phyloP scores from a whole-genome alignment of 2,329 filamentous ascomycete genomes.

The Fulvia fulva region DNA sequence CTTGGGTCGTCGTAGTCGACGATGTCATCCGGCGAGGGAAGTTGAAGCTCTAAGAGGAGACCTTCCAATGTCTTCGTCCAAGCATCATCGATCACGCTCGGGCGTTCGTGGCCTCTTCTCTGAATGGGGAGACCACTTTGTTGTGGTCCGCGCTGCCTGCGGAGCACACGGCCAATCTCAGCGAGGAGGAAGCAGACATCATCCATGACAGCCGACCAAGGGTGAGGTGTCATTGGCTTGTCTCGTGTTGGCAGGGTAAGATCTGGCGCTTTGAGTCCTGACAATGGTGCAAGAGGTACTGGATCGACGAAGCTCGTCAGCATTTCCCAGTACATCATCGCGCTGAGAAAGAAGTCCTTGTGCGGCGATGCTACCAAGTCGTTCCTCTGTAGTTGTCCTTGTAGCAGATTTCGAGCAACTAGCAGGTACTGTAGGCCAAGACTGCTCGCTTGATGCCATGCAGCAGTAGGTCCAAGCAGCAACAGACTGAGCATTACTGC shows the following conservation, averaged over 20 bases:
- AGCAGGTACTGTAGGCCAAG: slow-evolving; percentile 53
- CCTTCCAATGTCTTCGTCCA: slow-evolving; percentile 45
- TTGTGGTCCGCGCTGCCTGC: slow-evolving; percentile 13
- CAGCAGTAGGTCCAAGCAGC: slow-evolving; percentile 56
- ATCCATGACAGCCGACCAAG: slow-evolving; percentile 48
- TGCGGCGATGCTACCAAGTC: slow-evolving; percentile 23
- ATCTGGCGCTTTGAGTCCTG: slow-evolving; percentile 34
- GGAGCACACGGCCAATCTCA: slow-evolving; percentile 40
- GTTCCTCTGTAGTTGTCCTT: slow-evolving; percentile 41
- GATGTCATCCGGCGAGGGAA: slow-evolving; percentile 46
- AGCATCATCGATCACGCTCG: slow-evolving; percentile 27
- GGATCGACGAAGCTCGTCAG: slow-evolving; percentile 50
- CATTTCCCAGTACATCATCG: slow-evolving; percentile 58
- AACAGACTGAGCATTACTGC: slow-evolving; percentile 53
- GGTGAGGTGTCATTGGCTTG: slow-evolving; percentile 40
- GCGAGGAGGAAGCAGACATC: slow-evolving; percentile 45
- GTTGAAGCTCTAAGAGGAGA: slow-evolving; percentile 44
- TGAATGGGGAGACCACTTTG: neutral
- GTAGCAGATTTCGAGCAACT: slow-evolving; percentile 42
- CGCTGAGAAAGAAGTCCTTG: slow-evolving; percentile 51
- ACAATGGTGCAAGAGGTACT: slow-evolving; percentile 30
- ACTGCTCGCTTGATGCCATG: slow-evolving; percentile 56
- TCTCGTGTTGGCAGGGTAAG: slow-evolving; percentile 23
- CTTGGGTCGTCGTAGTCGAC: slow-evolving; percentile 50
- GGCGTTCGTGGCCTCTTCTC: neutral